phyloP scores from a whole-genome alignment of 768 basidiomycete genomes.

The Lentinula raphanica region DNA sequence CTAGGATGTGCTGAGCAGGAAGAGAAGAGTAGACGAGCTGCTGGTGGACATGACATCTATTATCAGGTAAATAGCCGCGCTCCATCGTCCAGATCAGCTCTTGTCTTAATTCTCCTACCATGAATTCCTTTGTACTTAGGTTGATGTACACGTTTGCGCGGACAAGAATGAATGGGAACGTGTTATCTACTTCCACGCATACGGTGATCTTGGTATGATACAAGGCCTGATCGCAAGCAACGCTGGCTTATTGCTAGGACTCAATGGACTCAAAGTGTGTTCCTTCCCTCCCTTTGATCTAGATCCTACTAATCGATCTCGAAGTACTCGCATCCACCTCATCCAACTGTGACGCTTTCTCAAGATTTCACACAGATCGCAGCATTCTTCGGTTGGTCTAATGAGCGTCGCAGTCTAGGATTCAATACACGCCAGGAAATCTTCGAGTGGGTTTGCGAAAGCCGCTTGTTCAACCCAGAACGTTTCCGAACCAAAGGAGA shows the following conservation, averaged over 20 bases:
- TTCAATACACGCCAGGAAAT: conserved; percentile 49
- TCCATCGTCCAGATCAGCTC: no score
- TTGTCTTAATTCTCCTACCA: not conserved
- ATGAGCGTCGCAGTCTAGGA: conserved; percentile 44
- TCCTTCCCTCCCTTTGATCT: not conserved
- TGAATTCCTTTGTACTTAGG: conserved; percentile 28
- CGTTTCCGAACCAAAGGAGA: conserved; percentile 30
- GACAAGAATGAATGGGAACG: conserved; percentile 47
- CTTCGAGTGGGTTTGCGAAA: conserved; percentile 55
- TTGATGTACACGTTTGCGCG: conserved; percentile 59
- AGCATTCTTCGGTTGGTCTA: conserved; percentile 52
- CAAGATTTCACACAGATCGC: conserved; percentile 44
- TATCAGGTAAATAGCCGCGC: conserved; percentile 31
- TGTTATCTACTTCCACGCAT: conserved; percentile 51
- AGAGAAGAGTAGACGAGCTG: conserved; percentile 16
- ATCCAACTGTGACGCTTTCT: conserved; percentile 47
- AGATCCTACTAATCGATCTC: not conserved
- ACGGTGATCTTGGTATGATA: conserved; percentile 73
- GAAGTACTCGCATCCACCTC: conserved; percentile 34
- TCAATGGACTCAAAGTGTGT: conserved; percentile 54
- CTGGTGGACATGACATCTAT: conserved; percentile 26
- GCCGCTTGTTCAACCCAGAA: conserved; percentile 46
- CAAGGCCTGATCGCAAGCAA: conserved; percentile 51
- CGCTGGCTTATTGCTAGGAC: conserved; percentile 44
- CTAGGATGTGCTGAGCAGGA: conserved; percentile 27